Conservation (phyloP, 129 eudicot genomes). For the Pittosporum tobira region DNA sequence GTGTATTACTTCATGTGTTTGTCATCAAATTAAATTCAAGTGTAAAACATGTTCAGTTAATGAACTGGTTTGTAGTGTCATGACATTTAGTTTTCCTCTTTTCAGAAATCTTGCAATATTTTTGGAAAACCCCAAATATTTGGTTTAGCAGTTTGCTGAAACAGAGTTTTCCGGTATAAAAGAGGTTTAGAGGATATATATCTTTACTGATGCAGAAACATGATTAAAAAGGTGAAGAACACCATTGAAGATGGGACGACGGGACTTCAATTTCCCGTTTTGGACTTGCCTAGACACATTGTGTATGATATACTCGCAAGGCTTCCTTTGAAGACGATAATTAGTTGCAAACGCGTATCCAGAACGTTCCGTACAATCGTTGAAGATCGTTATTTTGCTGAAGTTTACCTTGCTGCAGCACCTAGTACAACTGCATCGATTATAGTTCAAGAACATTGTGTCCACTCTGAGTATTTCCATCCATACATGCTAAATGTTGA, state of each 20-base stretch:
- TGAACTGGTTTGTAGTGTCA: neutral
- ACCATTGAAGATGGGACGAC: neutral
- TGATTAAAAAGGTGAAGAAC: neutral
- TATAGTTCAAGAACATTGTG: constrained; percentile 9
- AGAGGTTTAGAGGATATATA: neutral
- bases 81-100: neutral
- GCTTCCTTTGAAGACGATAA: constrained; percentile 24
- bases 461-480: neutral
- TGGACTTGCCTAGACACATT: constrained; percentile 21
- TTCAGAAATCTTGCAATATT: neutral
- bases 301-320: constrained; percentile 19
- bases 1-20: too few species aligned
- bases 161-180: neutral
- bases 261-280: constrained; percentile 4
- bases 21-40: too few species aligned
- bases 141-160: too few species aligned
- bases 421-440: constrained; percentile 12
- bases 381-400: constrained; percentile 25
- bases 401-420: constrained; percentile 17
- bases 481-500: constrained; percentile 18
- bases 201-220: neutral
- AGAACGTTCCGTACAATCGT: constrained; percentile 14
- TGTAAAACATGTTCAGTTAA: too few species aligned
- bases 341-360: constrained; percentile 23
- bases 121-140: neutral